Evolutionary conservation across 108 stramenopile genomes (phyloP), one percentile per base, ranked within the genome.

Genomic region (Nitzschia palea): DNA sequence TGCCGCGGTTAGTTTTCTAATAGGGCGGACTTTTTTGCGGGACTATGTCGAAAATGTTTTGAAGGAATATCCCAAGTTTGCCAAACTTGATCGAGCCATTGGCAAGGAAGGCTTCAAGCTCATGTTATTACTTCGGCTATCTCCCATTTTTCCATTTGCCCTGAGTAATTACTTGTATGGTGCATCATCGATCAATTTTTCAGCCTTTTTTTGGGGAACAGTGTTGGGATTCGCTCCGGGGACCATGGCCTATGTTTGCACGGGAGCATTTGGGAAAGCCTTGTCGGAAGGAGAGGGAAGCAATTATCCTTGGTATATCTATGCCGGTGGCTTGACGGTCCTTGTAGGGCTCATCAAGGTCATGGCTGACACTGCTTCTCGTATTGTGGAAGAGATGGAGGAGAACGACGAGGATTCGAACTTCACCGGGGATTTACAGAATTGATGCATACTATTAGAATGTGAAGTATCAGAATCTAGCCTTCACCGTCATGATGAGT

Each of bases 141-240:
- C 86, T 40, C 96, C 96, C 9, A 65, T 96, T 27, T 93, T 96
- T 65, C 96, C 96, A 31, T 96, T 96, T 74, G 91, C 93, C 3
- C 71, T 95, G 35, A 81, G 79, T 44, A 96, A 96, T 70, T 96
- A 96, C 68, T 61, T 95, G 57, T 95, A 94, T 64, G 96, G 94
- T n/a, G 80, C 87, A 15, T 81, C 86, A 12, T 82, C 84, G 6
- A 83, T 96, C 10, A 52, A 70, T 18, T 94, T 94, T 64, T 32
- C 65, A 59, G 62, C 80, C 25, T 94, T 86, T 62, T 82, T 91
- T 57, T 71, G 64, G 22, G 90, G 85, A 33, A 90, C 89, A 3
- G 34, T 88, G n/a, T 44, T 94, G 5, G 93, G 93, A 0, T 89
- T 91, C 68, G 51, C 85, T 2, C 89, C 93, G 3, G 90, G 93